These are phyloP conservation scores for Botrytis elliptica DNA, from an alignment of 2,329 filamentous ascomycete genomes.

Conservation along the genomic window DNA sequence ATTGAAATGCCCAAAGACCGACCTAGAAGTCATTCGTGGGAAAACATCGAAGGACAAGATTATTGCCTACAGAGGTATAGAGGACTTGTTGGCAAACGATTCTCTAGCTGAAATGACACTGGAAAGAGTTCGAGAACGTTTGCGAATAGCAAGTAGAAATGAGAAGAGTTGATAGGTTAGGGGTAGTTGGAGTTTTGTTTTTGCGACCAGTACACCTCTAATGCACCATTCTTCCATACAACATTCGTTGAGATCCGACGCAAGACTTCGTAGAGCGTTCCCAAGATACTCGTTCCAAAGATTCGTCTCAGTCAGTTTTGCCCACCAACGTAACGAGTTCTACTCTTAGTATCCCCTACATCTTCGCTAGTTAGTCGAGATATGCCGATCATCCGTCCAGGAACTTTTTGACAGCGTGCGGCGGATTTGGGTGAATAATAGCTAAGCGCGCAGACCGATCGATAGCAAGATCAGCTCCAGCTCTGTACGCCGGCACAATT, in stretches of 20 bases:
- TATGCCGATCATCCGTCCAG: background rate
- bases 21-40: conserved; percentile 61
- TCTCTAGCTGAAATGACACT: conserved; percentile 35
- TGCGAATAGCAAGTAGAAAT: conserved; percentile 24
- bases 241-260: background rate
- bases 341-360: background rate
- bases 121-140: conserved; percentile 28
- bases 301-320: background rate
- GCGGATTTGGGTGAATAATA: background rate
- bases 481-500: background rate
- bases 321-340: background rate
- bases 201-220: background rate
- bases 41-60: conserved; percentile 65
- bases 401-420: background rate
- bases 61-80: conserved; percentile 41
- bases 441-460: background rate
- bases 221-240: background rate
- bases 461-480: background rate
- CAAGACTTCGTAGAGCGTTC: background rate
- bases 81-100: conserved; percentile 38
- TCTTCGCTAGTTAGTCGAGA: background rate
- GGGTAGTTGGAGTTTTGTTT: background rate
- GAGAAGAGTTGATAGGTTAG: conserved; percentile 23
- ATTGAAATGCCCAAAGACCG: conserved; percentile 61
- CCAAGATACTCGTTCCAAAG: background rate